Base-by-base conservation (phyloP, 257 asterid species). In the Nicotiana tabacum region DNA sequence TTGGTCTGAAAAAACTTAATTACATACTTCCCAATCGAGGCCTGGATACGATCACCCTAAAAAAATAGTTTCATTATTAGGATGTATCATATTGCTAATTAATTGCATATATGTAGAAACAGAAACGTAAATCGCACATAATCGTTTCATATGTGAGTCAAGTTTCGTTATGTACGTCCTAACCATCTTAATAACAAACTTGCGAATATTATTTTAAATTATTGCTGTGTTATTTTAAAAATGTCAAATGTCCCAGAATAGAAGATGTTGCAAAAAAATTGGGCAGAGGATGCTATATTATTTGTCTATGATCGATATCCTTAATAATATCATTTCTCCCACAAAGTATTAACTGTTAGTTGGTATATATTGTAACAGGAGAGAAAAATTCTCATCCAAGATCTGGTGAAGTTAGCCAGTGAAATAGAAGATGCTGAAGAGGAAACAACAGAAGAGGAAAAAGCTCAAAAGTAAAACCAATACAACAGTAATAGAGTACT, bases 371-470 rank as follows among this genome's bases (percentile, higher is more conserved):
- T 83, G 70, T n/a, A 61, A 74, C 95, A 95, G 99, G 93, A 2
- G 99, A 98, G 70, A 95, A 95, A 95, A 83, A 93, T 95, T 81
- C 93, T 90, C 5, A 98, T 95, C 88, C 97, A 93, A 87, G 99
- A 95, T 85, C 91, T 95, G 61, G 86, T 93, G 79, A 93, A 88
- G 90, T 87, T 95, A 83, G 97, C 93, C 77, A 86, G 92, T 55
- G 87, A 84, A 87, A 85, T 85, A 10, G 98, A 90, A 76, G 97
- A 92, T 15, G 86, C 83, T 10, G 97, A 91, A 85, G 80, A 74
- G 80, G 80, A 74, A 74, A 77, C 83, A 65, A 90, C 83, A 13
- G 93, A 90, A 83, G 88, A 85, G 55, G 90, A 89, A 82, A 92
- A 92, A 85, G 51, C 87, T 21, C 88, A 82, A 83, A 66, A 80